Base-by-base conservation (phyloP, 768 basidiomycete species). In the Trametes cubensis region DNA sequence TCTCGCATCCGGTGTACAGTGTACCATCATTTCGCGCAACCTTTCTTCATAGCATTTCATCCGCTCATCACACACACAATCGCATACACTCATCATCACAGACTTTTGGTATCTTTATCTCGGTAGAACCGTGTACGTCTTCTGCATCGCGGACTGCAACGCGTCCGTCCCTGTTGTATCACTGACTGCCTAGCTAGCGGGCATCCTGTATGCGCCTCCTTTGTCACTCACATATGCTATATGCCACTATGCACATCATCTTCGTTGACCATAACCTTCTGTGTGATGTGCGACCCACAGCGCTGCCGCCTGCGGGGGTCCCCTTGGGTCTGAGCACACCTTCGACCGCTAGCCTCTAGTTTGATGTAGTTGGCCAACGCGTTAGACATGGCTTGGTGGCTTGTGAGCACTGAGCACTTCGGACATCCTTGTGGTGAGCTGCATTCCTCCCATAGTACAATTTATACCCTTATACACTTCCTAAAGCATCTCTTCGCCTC, bases 111-210 rank as follows among this genome's bases (percentile, higher is more conserved):
- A 69, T 72, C 65, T 63, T 70, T 72, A 70, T 72, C 66, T 69
- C 69, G 69, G 69, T 72, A 58, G 68, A 71, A 28, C 70, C 68
- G 70, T 69, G 66, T 71, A 63, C 58, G 47, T 39, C 45, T 49
- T 64, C 49, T 41, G 49, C 53, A 38, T 56, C 26, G 34, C 34
- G 63, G 63, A 60, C 58, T 51, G 54, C 54, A 39, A 41, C 34
- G 58, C 55, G 58, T 48, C 54, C 50, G 42, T 44, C 46, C 17
- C n/a, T 60, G 55, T 64, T 59, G 21, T 58, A 58, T 14, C 47
- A 58, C 39, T 49, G 42, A 15, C 28, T 14, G 21, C 52, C 39
- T n/a, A 39, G 51, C 51, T 52, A 62, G 61, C 26, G 55, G 57
- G 41, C 54, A 59, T 59, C 25, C 40, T 59, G 49, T 62, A 66